Percentiles rank a stretch among this genome's conserved stretches.
These are phyloP conservation scores for Beauveria varroae DNA, from an alignment of 2,329 filamentous ascomycete genomes.

Conservation along the genomic window DNA sequence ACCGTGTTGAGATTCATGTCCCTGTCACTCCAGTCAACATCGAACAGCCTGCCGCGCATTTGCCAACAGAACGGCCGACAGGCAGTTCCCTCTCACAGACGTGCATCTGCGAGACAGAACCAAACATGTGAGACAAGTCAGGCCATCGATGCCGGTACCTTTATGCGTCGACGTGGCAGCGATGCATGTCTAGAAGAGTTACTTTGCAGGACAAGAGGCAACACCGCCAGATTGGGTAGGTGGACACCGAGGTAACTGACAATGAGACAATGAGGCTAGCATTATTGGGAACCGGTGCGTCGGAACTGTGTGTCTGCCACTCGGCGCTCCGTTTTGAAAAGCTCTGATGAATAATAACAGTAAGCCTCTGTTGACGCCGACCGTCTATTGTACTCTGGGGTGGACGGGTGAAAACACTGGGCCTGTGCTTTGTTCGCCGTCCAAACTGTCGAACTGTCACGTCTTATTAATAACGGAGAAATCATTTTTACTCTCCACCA, in stretches of 20 bases:
- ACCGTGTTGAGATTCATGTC: background rate
- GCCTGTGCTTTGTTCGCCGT: background rate
- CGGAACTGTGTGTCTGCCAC: background rate
- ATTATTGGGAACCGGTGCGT: background rate
- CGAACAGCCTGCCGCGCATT: no score
- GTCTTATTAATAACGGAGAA: background rate
- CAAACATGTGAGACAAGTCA: background rate
- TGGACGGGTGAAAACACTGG: background rate
- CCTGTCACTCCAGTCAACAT: no score
- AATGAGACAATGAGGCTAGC: background rate
- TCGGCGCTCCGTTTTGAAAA: slow-evolving; percentile 5
- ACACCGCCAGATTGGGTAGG: background rate
- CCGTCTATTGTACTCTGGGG: background rate
- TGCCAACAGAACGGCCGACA: background rate
- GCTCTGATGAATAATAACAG: background rate
- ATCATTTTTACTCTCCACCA: slow-evolving; percentile 6
- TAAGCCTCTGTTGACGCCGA: background rate
- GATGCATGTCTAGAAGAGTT: background rate
- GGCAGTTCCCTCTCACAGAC: background rate
- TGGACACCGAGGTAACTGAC: background rate
- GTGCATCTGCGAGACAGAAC: background rate
- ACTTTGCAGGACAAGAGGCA: background rate
- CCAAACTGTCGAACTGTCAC: background rate
- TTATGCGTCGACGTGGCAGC: background rate
- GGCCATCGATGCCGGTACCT: background rate